Percentiles rank a stretch among this genome's conserved stretches.
phyloP scores from a whole-genome alignment of 129 eudicot species.

The Helichrysum umbraculigerum region DNA sequence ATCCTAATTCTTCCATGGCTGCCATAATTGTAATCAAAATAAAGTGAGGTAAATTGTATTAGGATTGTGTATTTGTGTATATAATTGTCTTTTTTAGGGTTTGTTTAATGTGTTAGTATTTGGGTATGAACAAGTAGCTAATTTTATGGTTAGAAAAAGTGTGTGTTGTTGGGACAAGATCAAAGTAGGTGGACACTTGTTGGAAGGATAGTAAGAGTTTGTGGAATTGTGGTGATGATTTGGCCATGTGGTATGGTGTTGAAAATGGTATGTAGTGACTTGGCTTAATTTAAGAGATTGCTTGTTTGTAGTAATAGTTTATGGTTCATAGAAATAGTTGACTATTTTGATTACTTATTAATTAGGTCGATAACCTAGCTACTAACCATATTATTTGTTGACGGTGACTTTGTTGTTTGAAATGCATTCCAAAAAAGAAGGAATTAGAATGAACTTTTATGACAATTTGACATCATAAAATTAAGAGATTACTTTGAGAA shows the following conservation, averaged over 20 bases:
- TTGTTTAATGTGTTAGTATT: conserved; percentile 2
- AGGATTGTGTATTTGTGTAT: not conserved
- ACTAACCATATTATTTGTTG: not conserved
- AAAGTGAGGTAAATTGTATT: not conserved
- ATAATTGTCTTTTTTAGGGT: not conserved
- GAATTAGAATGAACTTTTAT: too few relatives aligned
- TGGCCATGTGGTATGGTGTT: conserved; percentile 25
- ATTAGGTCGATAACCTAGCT: not conserved
- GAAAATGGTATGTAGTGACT: conserved; percentile 6
- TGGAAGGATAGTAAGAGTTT: conserved; percentile 2
- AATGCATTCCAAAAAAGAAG: too few relatives aligned
- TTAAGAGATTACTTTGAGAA: too few relatives aligned
- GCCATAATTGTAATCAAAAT: conserved; percentile 6
- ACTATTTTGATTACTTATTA: not conserved
- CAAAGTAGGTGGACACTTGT: conserved; percentile 31
- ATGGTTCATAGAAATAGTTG: conserved; percentile 9
- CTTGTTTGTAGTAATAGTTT: conserved; percentile 6
- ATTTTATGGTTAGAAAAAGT: conserved; percentile 7
- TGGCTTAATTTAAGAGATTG: conserved; percentile 10
- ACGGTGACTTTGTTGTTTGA: not conserved
- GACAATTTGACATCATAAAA: too few relatives aligned
- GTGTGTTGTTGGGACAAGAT: conserved; percentile 18
- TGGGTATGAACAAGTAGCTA: conserved; percentile 15
- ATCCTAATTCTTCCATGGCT: conserved; percentile 31
- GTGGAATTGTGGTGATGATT: conserved; percentile 20